phyloP scores from a whole-genome alignment of 2,329 filamentous ascomycete species.

The Hypoxylon sp. region DNA sequence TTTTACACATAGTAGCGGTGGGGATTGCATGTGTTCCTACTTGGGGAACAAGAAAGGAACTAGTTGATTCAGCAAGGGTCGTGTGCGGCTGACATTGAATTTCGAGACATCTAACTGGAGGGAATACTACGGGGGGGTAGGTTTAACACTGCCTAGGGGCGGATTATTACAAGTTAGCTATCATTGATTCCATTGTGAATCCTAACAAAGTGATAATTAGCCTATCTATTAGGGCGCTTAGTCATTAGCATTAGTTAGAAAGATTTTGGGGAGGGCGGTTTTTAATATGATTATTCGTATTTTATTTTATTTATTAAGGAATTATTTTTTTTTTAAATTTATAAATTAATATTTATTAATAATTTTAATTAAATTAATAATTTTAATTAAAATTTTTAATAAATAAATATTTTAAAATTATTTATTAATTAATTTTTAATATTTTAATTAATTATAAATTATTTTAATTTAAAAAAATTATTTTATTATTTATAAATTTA shows the following conservation, averaged over 20 bases:
- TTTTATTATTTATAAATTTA: too few species aligned
- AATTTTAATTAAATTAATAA: too few species aligned
- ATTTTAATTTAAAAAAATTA: too few species aligned
- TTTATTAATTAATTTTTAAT: too few species aligned
- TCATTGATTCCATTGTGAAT: neutral
- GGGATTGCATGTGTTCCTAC: slow-evolving; percentile 3
- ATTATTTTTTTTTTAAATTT: too few species aligned
- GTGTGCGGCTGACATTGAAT: slow-evolving; percentile 4
- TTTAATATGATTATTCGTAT: too few species aligned
- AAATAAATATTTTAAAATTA: too few species aligned
- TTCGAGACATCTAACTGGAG: slow-evolving; percentile 20
- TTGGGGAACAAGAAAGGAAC: neutral
- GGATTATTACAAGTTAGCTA: neutral
- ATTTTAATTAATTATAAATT: too few species aligned
- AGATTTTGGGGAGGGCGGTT: neutral
- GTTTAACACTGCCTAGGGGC: neutral
- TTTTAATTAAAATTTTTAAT: too few species aligned
- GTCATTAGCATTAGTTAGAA: neutral
- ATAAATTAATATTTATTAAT: too few species aligned
- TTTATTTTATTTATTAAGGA: too few species aligned
- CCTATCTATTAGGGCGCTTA: neutral
- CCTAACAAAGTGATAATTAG: neutral
- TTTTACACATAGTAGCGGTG: slow-evolving; percentile 6
- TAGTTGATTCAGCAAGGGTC: slow-evolving; percentile 8
- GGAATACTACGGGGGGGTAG: slow-evolving; percentile 9